A percentile compares a stretch with the other conserved stretches of the same genome.
These are phyloP conservation scores for Phytophthora vignae DNA, from an alignment of 352 stramenopile species.

Conservation along the genomic window DNA sequence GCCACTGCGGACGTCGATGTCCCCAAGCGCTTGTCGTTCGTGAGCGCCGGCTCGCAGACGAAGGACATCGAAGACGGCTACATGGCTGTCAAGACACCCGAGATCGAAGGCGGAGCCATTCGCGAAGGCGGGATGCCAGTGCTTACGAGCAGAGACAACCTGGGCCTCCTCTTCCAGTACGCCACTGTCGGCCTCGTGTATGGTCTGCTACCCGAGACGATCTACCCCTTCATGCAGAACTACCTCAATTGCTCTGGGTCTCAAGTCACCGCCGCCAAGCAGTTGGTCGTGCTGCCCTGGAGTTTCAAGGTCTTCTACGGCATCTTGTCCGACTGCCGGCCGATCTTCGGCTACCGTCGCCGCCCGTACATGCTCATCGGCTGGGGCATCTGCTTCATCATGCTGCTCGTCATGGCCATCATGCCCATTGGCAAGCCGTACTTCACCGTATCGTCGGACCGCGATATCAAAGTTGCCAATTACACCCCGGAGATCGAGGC, in stretches of 20 bases:
- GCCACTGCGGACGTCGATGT: background rate
- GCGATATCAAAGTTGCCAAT: constrained; percentile 12
- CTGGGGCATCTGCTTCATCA: constrained; percentile 17
- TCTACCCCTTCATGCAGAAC: constrained; percentile 36
- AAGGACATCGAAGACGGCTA: constrained; percentile 26
- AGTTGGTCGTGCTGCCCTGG: constrained; percentile 66
- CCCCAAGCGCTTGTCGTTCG: background rate
- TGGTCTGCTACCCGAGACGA: constrained; percentile 45
- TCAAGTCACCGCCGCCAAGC: background rate
- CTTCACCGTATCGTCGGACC: constrained; percentile 1
- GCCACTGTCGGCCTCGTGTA: constrained; percentile 56
- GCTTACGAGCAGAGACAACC: constrained; percentile 37
- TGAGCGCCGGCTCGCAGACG: background rate
- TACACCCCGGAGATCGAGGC: constrained; percentile 16
- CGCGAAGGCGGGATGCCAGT: constrained; percentile 42
- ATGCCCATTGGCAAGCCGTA: background rate
- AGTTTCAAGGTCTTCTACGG: constrained; percentile 11
- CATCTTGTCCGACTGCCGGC: constrained; percentile 63
- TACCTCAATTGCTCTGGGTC: background rate
- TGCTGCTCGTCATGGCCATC: constrained; percentile 36
- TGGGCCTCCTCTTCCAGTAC: constrained; percentile 64
- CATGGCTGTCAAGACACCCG: constrained; percentile 36
- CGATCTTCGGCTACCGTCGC: constrained; percentile 47
- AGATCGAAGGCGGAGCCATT: constrained; percentile 39
- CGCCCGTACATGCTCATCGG: constrained; percentile 46